Percentiles rank a stretch among this genome's conserved stretches.
Conservation (phyloP, 768 basidiomycete genomes). For the Mycena vulgaris region DNA sequence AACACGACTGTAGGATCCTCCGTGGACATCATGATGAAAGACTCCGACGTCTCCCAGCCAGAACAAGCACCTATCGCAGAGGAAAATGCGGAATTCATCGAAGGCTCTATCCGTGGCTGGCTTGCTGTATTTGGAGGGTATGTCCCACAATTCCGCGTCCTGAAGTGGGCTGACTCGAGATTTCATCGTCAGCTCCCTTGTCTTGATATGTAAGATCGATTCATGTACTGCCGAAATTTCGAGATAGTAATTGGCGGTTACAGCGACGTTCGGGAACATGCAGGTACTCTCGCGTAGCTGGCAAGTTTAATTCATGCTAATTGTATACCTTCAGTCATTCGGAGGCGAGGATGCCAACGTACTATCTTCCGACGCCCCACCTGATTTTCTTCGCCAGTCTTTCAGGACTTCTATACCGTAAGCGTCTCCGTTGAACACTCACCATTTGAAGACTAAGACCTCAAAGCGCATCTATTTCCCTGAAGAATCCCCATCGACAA, state of each 20-base stretch:
- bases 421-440: neutral
- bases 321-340: neutral
- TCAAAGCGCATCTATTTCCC: too few relatives aligned
- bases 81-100: constrained; percentile 9
- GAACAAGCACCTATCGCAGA: neutral
- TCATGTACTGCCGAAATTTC: neutral
- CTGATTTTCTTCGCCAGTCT: neutral
- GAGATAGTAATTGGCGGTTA: too few relatives aligned
- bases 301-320: neutral
- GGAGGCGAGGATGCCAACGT: neutral
- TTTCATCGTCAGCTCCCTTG: neutral
- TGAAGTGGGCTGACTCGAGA: too few relatives aligned
- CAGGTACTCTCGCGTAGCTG: neutral
- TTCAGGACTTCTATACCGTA: constrained; percentile 7
- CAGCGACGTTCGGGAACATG: neutral
- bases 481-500: too few relatives aligned
- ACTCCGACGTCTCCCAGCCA: neutral
- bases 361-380: neutral
- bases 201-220: neutral
- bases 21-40: neutral
- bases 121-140: neutral
- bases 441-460: too few relatives aligned
- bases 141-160: neutral
- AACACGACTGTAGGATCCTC: too few relatives aligned
- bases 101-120: neutral